Conservation (phyloP, 2,329 filamentous ascomycete species). For the Neospermospora avenae region DNA sequence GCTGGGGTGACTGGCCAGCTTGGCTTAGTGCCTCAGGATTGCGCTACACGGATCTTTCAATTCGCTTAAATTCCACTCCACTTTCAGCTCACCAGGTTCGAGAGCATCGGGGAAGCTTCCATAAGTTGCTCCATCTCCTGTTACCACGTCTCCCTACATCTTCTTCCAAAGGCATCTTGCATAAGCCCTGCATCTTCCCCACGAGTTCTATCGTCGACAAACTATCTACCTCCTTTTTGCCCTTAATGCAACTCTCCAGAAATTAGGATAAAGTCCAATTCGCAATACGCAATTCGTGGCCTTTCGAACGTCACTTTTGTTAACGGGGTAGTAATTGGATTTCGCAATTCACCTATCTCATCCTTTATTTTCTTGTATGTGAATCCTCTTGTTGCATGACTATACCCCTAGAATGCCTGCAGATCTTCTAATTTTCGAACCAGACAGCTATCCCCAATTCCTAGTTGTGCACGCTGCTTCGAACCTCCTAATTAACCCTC, state of each 20-base stretch:
- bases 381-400: background rate
- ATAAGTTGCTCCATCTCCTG: background rate
- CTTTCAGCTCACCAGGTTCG: too few species aligned
- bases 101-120: slow-evolving; percentile 2
- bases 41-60: background rate
- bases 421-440: slow-evolving; percentile 4
- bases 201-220: slow-evolving; percentile 5
- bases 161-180: slow-evolving; percentile 20
- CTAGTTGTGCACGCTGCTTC: background rate
- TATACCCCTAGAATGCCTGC: background rate
- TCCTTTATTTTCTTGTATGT: slow-evolving; percentile 19
- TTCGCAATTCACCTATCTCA: slow-evolving; percentile 13
- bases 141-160: background rate
- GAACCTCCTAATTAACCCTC: background rate
- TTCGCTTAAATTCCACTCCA: slow-evolving; percentile 5
- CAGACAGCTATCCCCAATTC: slow-evolving; percentile 6
- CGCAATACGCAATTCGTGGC: slow-evolving; percentile 29
- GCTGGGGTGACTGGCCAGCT: too few species aligned
- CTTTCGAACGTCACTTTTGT: slow-evolving; percentile 23
- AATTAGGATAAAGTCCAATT: slow-evolving; percentile 21
- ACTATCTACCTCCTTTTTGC: slow-evolving; percentile 18
- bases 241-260: slow-evolving; percentile 29
- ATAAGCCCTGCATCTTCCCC: slow-evolving; percentile 15
- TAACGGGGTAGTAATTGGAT: slow-evolving; percentile 10
- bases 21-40: background rate